These are phyloP conservation scores for Ophiostoma australiae DNA, from an alignment of 2,329 filamentous ascomycete genomes.

Conservation along the genomic window DNA sequence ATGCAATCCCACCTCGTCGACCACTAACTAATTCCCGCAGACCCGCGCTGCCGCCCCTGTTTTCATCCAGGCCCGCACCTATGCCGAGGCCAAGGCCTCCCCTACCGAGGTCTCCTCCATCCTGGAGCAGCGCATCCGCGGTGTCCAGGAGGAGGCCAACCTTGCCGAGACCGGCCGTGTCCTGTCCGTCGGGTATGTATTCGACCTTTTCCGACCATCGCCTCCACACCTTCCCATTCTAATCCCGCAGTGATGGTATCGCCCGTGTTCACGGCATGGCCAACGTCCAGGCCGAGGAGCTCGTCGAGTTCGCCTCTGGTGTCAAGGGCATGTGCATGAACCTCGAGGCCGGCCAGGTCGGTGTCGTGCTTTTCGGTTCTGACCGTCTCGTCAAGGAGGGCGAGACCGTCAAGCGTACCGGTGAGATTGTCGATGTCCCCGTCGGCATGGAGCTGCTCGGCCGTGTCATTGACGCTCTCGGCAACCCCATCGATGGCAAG, in stretches of 20 bases:
- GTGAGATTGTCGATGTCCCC: conserved; percentile 97
- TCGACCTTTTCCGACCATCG: neutral
- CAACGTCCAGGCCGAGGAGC: conserved; percentile 99
- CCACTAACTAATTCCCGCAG: conserved; percentile 42
- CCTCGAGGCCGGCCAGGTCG: conserved; percentile 99
- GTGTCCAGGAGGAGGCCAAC: conserved; percentile 92
- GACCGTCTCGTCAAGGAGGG: conserved; percentile 99
- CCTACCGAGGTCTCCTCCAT: conserved; percentile 99
- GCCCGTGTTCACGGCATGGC: conserved; percentile 99
- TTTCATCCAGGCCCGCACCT: conserved; percentile 74
- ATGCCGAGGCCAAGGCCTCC: conserved; percentile 90
- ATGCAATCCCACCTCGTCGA: no score
- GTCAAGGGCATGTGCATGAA: conserved; percentile 99
- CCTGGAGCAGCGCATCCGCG: conserved; percentile 97
- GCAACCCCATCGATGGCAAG: conserved; percentile 99
- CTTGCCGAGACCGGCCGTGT: conserved; percentile 99
- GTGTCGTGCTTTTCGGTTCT: conserved; percentile 99
- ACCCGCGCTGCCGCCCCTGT: conserved; percentile 80
- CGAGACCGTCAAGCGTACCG: conserved; percentile 99
- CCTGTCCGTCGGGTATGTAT: conserved; percentile 92
- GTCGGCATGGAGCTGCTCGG: conserved; percentile 90
- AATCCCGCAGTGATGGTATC: conserved; percentile 85
- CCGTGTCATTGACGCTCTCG: conserved; percentile 96
- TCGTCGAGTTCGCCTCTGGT: conserved; percentile 99
- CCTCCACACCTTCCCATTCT: conserved; percentile 26